A percentile compares a stretch with the other conserved stretches of the same genome.
Evolutionary conservation across 2,329 filamentous ascomycete species (phyloP).

Genomic region (Venturia effusa): DNA sequence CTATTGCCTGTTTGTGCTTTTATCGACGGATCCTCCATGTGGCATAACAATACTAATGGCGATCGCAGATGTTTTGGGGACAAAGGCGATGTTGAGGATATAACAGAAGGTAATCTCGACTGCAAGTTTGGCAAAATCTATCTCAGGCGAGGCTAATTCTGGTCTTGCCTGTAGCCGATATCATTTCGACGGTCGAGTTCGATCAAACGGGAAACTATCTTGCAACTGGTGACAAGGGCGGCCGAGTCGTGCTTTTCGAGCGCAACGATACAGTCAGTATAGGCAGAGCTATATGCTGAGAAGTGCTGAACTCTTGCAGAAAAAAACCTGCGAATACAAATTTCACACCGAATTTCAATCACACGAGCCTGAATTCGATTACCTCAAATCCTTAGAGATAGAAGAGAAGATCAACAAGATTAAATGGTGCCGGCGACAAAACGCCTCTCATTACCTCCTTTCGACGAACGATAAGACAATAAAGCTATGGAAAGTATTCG

Average conservation of each 20-base stretch:
- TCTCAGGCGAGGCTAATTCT: not conserved
- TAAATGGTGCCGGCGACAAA: constrained; percentile 98
- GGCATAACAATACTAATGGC: not conserved
- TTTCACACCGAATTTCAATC: constrained; percentile 99
- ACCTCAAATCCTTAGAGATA: constrained; percentile 97
- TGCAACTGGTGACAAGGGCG: constrained; percentile 82
- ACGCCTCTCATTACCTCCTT: constrained; percentile 93
- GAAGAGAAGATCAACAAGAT: constrained; percentile 99
- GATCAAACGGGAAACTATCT: constrained; percentile 85
- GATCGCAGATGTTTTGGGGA: constrained; percentile 84
- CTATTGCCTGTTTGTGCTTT: constrained; percentile 13
- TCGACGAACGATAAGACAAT: constrained; percentile 99
- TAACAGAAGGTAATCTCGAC: constrained; percentile 65
- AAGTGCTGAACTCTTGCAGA: constrained; percentile 46
- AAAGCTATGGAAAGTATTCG: constrained; percentile 99
- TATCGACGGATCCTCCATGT: constrained; percentile 18
- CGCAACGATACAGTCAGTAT: constrained; percentile 82
- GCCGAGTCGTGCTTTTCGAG: constrained; percentile 76
- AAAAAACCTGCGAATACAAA: constrained; percentile 99
- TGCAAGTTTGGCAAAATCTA: constrained; percentile 3
- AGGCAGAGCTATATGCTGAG: not conserved
- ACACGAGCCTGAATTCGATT: constrained; percentile 98
- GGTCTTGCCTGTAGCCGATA: constrained; percentile 51
- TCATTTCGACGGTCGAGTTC: constrained; percentile 85
- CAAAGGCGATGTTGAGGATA: constrained; percentile 98